These are phyloP conservation scores for Apiospora sp. DNA, from an alignment of 2,329 filamentous ascomycete genomes.

Conservation along the genomic window DNA sequence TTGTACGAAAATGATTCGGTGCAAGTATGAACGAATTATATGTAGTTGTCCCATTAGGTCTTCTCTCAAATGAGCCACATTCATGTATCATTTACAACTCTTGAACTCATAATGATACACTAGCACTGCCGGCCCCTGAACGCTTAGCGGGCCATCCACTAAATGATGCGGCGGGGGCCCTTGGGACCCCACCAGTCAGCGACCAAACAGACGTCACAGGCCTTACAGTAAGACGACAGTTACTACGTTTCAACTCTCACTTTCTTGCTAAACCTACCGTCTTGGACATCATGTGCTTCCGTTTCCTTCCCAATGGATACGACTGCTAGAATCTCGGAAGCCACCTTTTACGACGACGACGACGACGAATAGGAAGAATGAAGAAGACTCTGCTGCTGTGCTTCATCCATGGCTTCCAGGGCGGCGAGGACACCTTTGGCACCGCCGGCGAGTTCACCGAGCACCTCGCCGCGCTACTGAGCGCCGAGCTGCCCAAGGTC, in stretches of 20 bases:
- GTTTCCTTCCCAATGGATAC: neutral
- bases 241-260: conserved; percentile 7
- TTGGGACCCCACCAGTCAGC: conserved; percentile 8
- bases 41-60: neutral
- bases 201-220: neutral
- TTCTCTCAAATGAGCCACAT: neutral
- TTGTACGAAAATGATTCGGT: neutral
- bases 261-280: neutral
- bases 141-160: conserved; percentile 5
- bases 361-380: conserved; percentile 48
- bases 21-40: neutral
- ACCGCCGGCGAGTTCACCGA: conserved; percentile 71
- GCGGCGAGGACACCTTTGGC: conserved; percentile 80
- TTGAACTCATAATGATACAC: neutral
- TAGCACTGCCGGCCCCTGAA: neutral
- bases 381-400: conserved; percentile 83
- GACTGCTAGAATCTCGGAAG: neutral
- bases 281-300: neutral
- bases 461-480: conserved; percentile 71
- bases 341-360: conserved; percentile 35
- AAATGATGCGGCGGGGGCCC: neutral
- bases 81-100: no score
- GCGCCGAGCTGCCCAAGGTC: conserved; percentile 72
- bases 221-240: neutral
- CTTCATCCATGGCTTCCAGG: conserved; percentile 92